Evolutionary conservation across 345 rosid species (phyloP).

Genomic region (Dipteronia dyeriana): DNA sequence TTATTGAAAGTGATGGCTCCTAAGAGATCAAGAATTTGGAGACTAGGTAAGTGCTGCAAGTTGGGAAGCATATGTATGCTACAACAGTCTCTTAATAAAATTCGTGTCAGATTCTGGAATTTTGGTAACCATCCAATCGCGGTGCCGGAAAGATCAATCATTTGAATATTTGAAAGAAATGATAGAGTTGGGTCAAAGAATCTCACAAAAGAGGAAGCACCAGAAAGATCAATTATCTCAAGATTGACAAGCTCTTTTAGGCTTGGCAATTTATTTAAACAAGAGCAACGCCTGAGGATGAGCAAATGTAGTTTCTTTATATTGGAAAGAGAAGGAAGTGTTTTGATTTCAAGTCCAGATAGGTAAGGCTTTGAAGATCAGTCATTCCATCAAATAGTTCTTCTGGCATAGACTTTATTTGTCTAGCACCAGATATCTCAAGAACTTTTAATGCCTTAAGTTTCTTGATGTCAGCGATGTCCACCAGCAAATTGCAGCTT

Average conservation of each 20-base stretch:
- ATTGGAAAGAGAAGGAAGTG: conserved; percentile 35
- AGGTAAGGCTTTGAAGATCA: conserved; percentile 53
- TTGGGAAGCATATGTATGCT: conserved; percentile 27
- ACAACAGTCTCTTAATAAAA: conserved; percentile 30
- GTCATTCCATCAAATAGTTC: conserved; percentile 25
- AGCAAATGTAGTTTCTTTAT: conserved; percentile 43
- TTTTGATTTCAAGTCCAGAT: conserved; percentile 34
- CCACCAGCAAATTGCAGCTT: conserved; percentile 38
- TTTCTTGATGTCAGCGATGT: conserved; percentile 16
- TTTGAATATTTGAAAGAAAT: conserved; percentile 32
- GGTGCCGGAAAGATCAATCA: conserved; percentile 50
- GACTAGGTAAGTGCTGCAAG: conserved; percentile 28
- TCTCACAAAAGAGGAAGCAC: conserved; percentile 30
- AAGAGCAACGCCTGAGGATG: conserved; percentile 40
- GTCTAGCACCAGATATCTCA: conserved; percentile 58
- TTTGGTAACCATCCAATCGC: conserved; percentile 42
- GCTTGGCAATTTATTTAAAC: conserved; percentile 38
- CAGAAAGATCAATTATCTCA: conserved; percentile 59
- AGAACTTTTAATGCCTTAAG: conserved; percentile 43
- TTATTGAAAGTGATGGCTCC: conserved; percentile 11
- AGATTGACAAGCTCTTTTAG: conserved; percentile 32
- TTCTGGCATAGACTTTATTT: conserved; percentile 26
- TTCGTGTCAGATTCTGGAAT: conserved; percentile 31
- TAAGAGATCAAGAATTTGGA: conserved; percentile 50
- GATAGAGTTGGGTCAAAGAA: conserved; percentile 30